These are phyloP conservation scores for Volvox africanus DNA, from an alignment of 139 green algal species.

Conservation along the genomic window DNA sequence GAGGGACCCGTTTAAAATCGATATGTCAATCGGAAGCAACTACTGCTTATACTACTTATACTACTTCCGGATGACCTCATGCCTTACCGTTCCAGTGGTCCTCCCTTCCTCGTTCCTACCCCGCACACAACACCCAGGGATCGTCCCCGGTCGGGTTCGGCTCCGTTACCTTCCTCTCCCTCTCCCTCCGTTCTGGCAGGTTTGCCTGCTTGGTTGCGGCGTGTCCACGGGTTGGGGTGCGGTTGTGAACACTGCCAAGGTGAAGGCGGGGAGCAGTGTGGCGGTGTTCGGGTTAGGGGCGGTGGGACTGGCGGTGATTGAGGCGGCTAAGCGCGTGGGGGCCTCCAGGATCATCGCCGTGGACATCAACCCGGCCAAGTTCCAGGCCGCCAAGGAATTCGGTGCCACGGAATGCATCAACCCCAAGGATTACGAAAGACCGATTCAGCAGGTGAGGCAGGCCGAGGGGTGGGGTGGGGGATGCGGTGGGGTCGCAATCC, in stretches of 20 bases:
- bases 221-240: slow-evolving; percentile 93
- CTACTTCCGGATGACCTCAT: no score
- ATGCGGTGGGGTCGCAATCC: neutral
- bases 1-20: no score
- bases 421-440: slow-evolving; percentile 86
- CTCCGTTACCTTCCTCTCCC: neutral
- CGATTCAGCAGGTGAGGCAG: slow-evolving; percentile 74
- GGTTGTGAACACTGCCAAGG: slow-evolving; percentile 96
- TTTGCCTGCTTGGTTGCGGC: slow-evolving; percentile 94
- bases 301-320: slow-evolving; percentile 92
- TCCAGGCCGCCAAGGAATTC: slow-evolving; percentile 83
- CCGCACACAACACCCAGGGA: no score
- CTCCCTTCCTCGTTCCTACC: no score
- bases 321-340: slow-evolving; percentile 82
- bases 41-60: no score
- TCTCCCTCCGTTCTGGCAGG: slow-evolving; percentile 50
- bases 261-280: slow-evolving; percentile 86
- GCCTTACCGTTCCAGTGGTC: no score
- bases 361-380: slow-evolving; percentile 94
- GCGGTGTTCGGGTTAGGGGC: slow-evolving; percentile 88
- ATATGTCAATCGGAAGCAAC: no score
- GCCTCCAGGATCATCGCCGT: slow-evolving; percentile 93
- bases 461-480: neutral
- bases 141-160: no score
- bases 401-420: slow-evolving; percentile 93